A percentile compares a stretch with the other conserved stretches of the same genome.
phyloP scores from a whole-genome alignment of 2,329 filamentous ascomycete species.

The Chrysoporthe austroafricana region DNA sequence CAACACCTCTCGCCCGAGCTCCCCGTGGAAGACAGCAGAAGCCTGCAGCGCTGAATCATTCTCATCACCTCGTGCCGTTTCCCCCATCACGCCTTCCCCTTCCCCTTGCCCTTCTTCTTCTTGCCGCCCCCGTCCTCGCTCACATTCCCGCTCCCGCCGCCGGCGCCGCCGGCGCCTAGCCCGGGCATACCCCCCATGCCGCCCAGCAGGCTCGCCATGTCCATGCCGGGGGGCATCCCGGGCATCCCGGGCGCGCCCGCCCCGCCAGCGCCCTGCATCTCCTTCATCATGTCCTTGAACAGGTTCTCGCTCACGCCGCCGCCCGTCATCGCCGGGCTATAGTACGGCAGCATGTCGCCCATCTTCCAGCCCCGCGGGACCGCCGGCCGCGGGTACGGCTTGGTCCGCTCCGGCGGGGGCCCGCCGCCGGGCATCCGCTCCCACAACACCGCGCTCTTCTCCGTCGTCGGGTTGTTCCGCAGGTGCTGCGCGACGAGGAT shows the following conservation, averaged over 20 bases:
- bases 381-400: constrained; percentile 72
- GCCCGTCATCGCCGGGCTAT: constrained; percentile 87
- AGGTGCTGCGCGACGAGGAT: constrained; percentile 78
- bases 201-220: constrained; percentile 29
- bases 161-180: constrained; percentile 11
- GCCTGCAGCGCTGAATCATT: too few relatives aligned
- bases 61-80: not conserved
- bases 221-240: constrained; percentile 30
- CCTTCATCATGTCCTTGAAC: constrained; percentile 94
- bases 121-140: constrained; percentile 38
- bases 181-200: constrained; percentile 36
- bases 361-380: constrained; percentile 93
- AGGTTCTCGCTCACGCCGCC: constrained; percentile 94
- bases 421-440: constrained; percentile 76
- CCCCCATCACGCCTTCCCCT: constrained; percentile 44
- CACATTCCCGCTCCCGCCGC: constrained; percentile 34
- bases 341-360: constrained; percentile 78
- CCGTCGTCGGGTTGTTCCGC: constrained; percentile 75
- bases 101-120: constrained; percentile 51
- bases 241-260: constrained; percentile 31
- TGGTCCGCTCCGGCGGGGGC: constrained; percentile 56
- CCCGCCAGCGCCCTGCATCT: constrained; percentile 66
- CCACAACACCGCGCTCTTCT: constrained; percentile 67
- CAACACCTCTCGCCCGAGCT: not conserved
- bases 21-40: not conserved